phyloP scores from a whole-genome alignment of 306 rosid genomes.

The Citrullus amarus region DNA sequence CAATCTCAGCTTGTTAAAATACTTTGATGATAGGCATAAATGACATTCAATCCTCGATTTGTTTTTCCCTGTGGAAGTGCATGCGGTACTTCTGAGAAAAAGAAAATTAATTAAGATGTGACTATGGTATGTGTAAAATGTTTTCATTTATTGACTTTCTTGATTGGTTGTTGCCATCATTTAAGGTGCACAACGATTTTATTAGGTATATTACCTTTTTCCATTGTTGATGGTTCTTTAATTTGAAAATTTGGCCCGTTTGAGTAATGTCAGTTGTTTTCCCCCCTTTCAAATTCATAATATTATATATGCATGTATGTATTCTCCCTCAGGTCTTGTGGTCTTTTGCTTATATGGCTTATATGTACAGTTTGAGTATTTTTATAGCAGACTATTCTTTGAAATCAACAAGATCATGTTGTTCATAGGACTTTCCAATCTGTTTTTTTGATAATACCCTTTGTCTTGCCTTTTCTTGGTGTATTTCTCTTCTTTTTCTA shows the following conservation, averaged over 20 bases:
- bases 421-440: not conserved
- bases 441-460: no score
- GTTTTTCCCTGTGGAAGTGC: not conserved
- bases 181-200: not conserved
- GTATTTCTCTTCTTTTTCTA: no score
- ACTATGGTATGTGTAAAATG: not conserved
- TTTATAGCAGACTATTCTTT: conserved; percentile 7
- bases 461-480: no score
- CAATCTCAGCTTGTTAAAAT: not conserved
- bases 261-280: not conserved
- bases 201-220: not conserved
- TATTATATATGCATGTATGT: not conserved
- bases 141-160: not conserved
- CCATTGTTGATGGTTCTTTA: not conserved
- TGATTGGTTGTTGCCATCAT: not conserved
- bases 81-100: not conserved
- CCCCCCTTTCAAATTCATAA: not conserved
- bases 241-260: not conserved
- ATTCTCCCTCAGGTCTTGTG: not conserved
- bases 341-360: not conserved
- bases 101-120: not conserved
- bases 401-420: not conserved
- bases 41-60: not conserved
- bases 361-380: not conserved
- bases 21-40: not conserved